Evolutionary conservation across 2,329 filamentous ascomycete genomes (phyloP).

Genomic region (Pseudocercospora fijiensis): DNA sequence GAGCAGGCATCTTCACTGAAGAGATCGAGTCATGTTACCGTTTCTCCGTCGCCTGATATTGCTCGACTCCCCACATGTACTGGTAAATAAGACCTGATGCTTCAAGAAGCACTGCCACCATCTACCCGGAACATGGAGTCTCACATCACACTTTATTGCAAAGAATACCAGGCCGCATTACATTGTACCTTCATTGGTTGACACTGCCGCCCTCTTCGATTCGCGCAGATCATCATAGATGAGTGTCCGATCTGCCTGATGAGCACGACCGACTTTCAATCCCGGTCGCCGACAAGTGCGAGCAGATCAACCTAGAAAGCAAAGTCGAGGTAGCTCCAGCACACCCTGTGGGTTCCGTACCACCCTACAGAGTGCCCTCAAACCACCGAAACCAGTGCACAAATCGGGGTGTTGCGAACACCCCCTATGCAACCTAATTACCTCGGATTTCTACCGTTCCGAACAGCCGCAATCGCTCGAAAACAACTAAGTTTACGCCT

Average conservation of each 20-base stretch:
- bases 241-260: background rate
- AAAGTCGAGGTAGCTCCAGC: too few species aligned
- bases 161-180: background rate
- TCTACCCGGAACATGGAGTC: background rate
- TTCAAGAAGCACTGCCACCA: background rate
- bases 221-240: background rate
- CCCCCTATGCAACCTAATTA: too few species aligned
- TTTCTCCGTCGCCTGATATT: background rate
- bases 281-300: background rate
- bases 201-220: background rate
- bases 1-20: slow-evolving; percentile 5
- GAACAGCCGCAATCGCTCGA: too few species aligned
- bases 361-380: too few species aligned
- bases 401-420: too few species aligned
- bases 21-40: slow-evolving; percentile 3
- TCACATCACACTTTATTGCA: slow-evolving; percentile 2
- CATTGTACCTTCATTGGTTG: background rate
- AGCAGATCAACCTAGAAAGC: too few species aligned
- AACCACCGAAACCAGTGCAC: too few species aligned
- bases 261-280: too few species aligned
- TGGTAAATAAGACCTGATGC: too few species aligned
- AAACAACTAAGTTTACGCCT: too few species aligned
- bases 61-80: background rate
- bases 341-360: too few species aligned
- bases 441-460: too few species aligned